Evolutionary conservation across 202 grass and related monocot species (phyloP), one percentile per base, ranked within the genome.

Genomic region (Alloteropsis angusta): DNA sequence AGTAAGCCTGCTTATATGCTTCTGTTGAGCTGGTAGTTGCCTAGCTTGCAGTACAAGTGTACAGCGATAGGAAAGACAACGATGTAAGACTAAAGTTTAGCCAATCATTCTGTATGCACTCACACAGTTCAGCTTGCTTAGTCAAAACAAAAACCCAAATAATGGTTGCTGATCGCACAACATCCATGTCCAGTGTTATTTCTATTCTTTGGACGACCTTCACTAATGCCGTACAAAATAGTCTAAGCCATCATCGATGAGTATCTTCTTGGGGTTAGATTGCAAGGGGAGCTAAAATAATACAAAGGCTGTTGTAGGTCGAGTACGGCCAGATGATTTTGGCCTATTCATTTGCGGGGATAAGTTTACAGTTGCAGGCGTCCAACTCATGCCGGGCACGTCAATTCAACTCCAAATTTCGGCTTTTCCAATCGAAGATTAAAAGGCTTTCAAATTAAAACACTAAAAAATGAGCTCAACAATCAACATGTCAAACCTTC

Each of bases 21-120:
- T 11, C 28, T 44, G 48, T 7, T 6, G 23, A 12, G 65, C 6
- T 32, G 44, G 17, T 81, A 25, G 39, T 36, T 63, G 58, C 28
- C 60, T 72, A 57, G 38, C n/a, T 72, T 65, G 38, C n/a, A 22
- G 7, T 71, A 19, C 70, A 77, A 9, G 28, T 30, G 28, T 30
- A 30, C 28, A 30, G 28, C 23, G 1, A 37, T 66, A 39, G 32
- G 28, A 55, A 38, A 56, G 72, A 82, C 5, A 77, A 9, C 2
- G 78, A 86, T 47, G 78, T 34, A 71, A 35, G 26, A 52, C 41
- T 60, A 52, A n/a, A 6, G 16, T 83, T 82, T 67, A 26, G 34
- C 49, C 74, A 73, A 72, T 60, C 43, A 82, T 68, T 46, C 23
- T 18, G 41, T 23, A 25, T 9, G 19, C 10, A 8, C 2, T 30